Evolutionary conservation across 805 yeast species (phyloP).

Genomic region (Brettanomyces nanus): DNA sequence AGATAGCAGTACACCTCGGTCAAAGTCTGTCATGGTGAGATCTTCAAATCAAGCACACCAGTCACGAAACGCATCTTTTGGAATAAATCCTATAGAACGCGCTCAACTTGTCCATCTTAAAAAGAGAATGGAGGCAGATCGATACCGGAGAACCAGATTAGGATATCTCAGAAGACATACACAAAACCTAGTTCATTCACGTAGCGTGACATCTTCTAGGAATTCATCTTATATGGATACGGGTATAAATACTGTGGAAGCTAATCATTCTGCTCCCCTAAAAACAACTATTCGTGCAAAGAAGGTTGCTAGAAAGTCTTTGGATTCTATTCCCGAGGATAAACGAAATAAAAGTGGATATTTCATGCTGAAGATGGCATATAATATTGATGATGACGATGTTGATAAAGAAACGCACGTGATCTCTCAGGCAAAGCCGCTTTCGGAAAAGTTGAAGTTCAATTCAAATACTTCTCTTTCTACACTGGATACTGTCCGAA

Average conservation of each 20-base stretch:
- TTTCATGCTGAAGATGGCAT: slow-evolving; percentile 8
- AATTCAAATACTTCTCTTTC: background rate
- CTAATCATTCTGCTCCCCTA: slow-evolving; percentile 6
- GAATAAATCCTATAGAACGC: slow-evolving; percentile 26
- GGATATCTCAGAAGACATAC: slow-evolving; percentile 31
- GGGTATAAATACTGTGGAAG: slow-evolving; percentile 15
- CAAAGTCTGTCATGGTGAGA: background rate
- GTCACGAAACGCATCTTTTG: slow-evolving; percentile 6
- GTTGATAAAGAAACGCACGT: background rate
- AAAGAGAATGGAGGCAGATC: slow-evolving; percentile 33
- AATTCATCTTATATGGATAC: slow-evolving; percentile 16
- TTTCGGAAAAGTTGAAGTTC: slow-evolving; percentile 2
- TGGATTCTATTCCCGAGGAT: slow-evolving; percentile 12
- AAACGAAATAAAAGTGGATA: slow-evolving; percentile 19
- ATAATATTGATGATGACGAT: background rate
- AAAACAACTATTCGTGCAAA: background rate
- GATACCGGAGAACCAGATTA: slow-evolving; percentile 39
- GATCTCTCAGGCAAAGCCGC: slow-evolving; percentile 3
- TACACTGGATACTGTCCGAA: background rate
- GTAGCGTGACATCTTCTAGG: slow-evolving; percentile 1
- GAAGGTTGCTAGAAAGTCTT: background rate
- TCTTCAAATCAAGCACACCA: no score
- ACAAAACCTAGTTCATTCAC: slow-evolving; percentile 14
- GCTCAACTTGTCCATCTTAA: slow-evolving; percentile 25
- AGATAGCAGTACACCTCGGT: background rate